phyloP scores from a whole-genome alignment of 768 basidiomycete genomes.

The Russula dissimulans region DNA sequence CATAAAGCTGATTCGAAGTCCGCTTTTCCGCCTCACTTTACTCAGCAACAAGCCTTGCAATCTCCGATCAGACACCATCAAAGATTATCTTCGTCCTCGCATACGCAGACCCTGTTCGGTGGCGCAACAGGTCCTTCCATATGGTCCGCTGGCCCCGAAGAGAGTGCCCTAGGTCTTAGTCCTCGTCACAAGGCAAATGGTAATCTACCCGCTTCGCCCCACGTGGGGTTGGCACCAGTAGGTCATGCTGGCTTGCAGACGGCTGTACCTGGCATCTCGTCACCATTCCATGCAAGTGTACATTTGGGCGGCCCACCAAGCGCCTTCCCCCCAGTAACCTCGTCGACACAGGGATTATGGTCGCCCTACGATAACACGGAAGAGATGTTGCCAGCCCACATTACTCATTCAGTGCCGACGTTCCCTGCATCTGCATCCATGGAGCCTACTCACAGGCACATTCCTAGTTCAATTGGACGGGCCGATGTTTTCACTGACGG shows the following conservation, averaged over 20 bases:
- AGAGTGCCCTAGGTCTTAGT: slow-evolving; percentile 22
- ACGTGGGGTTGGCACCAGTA: not conserved
- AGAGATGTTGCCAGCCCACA: not conserved
- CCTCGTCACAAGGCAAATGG: slow-evolving; percentile 9
- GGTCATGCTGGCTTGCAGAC: slow-evolving; percentile 3
- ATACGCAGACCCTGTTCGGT: slow-evolving; percentile 44
- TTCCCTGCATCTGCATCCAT: slow-evolving; percentile 1
- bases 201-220: slow-evolving; percentile 1
- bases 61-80: slow-evolving; percentile 15
- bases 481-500: not conserved
- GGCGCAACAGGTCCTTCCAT: slow-evolving; percentile 41
- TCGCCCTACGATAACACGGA: slow-evolving; percentile 5
- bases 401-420: not conserved
- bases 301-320: not conserved
- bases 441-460: not conserved
- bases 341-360: slow-evolving; percentile 10
- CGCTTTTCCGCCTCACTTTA: slow-evolving; percentile 9
- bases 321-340: not conserved
- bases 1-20: slow-evolving; percentile 16
- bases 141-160: slow-evolving; percentile 55
- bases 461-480: not conserved
- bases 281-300: not conserved
- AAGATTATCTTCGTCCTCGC: slow-evolving; percentile 27
- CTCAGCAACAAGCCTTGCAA: slow-evolving; percentile 6
- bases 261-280: not conserved